Base-by-base conservation (phyloP, 2,329 filamentous ascomycete genomes). In the Xylaria arbuscula region DNA sequence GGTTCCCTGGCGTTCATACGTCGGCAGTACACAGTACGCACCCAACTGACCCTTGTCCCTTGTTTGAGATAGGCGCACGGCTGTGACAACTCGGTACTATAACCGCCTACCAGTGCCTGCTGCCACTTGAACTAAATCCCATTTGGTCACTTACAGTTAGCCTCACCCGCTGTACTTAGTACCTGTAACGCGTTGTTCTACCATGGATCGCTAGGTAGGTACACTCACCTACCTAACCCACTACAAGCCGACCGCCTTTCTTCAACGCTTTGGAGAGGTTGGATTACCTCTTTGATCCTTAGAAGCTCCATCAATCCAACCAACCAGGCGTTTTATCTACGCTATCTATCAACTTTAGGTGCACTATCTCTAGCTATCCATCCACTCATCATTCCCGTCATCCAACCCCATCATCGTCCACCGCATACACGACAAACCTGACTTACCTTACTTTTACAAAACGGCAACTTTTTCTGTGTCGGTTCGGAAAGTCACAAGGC, bases 201-300 rank as follows among this genome's bases (percentile, higher is more conserved):
- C 17, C 19, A 34, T n/a, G n/a, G n/a, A n/a, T 19, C 32, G 32
- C 53, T 55, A n/a, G n/a, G n/a, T n/a, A n/a, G n/a, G n/a, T n/a
- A 55, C 17, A 13, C 17, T 1, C 15, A 40, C 36, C 40, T 13
- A 17, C 40, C 40, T 45, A 45, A 45, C 40, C 40, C 17, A 45
- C 7, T 36, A 19, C 15, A 55, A 55, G 34, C 51, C 51, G 51
- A 62, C 51, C 47, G 58, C 58, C 58, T 51, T 51, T 61, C 58
- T 51, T 61, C 50, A 38, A 54, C 64, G 42, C 47, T 55, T 38
- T 57, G 22, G 15, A 40, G 38, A 40, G 38, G 22, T 59, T 64
- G 38, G 40, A 64, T 56, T 47, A 57, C 55, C 55, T 64, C 61
- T 68, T 66, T 66, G 64, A 66, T 62, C 64, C 64, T 36, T 42